phyloP scores from a whole-genome alignment of 2,329 filamentous ascomycete genomes.

The Phyllosticta paracitricarpa region DNA sequence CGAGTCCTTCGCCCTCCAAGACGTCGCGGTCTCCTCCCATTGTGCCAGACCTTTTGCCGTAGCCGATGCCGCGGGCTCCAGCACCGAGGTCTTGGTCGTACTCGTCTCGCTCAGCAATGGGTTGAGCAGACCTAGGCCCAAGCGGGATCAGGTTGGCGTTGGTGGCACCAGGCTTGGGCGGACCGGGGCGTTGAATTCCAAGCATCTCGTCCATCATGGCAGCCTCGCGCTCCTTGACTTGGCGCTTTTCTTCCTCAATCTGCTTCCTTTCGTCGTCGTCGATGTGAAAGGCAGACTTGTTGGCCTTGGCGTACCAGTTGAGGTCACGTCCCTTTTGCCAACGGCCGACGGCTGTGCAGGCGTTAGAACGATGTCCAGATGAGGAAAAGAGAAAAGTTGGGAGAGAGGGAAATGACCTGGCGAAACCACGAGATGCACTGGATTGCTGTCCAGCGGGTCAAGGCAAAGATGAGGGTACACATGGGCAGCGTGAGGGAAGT shows the following conservation, averaged over 20 bases:
- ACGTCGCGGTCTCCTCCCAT: slow-evolving; percentile 15
- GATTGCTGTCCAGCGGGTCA: not conserved
- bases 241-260: slow-evolving; percentile 66
- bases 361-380: not conserved
- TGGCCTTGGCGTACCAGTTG: slow-evolving; percentile 53
- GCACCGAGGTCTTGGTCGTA: slow-evolving; percentile 9
- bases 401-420: not conserved
- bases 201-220: slow-evolving; percentile 79
- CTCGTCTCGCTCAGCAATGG: slow-evolving; percentile 30
- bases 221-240: slow-evolving; percentile 83
- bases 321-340: slow-evolving; percentile 75
- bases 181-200: slow-evolving; percentile 58
- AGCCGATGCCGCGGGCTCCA: slow-evolving; percentile 21
- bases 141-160: slow-evolving; percentile 58
- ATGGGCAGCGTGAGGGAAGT: not conserved
- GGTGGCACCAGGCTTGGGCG: slow-evolving; percentile 42
- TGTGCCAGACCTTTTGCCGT: slow-evolving; percentile 12
- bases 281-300: slow-evolving; percentile 23
- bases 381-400: not conserved
- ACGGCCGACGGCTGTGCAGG: slow-evolving; percentile 56
- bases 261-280: slow-evolving; percentile 39
- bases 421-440: not conserved
- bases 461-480: not conserved
- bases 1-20: slow-evolving; percentile 1
- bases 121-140: slow-evolving; percentile 40